Evolutionary conservation across 164 flowering plant species (phyloP).

Genomic region (Euptelea pleiosperma): DNA sequence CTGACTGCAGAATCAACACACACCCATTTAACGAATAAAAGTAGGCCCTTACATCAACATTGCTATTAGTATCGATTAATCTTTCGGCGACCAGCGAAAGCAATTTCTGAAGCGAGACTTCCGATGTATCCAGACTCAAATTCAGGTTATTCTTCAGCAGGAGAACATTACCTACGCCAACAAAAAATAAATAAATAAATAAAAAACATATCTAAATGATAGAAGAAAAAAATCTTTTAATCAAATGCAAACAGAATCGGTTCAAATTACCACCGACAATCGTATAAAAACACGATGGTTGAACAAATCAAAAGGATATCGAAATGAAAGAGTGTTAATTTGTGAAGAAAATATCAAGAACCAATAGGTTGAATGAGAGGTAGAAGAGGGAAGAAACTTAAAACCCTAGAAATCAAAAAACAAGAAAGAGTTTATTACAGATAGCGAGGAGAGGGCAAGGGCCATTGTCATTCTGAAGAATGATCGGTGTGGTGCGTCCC

Average conservation of each 20-base stretch:
- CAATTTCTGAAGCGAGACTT: conserved; percentile 81
- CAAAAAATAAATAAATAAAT: no score
- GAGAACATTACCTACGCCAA: conserved; percentile 72
- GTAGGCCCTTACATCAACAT: conserved; percentile 45
- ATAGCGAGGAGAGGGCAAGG: conserved; percentile 99
- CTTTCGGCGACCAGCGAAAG: conserved; percentile 83
- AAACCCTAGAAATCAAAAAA: conserved; percentile 26
- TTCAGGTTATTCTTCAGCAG: conserved; percentile 67
- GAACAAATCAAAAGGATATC: no score
- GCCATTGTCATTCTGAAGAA: conserved; percentile 96
- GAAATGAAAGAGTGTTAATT: neutral
- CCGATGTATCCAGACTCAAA: conserved; percentile 56
- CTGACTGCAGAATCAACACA: no score
- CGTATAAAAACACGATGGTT: no score
- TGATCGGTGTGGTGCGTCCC: conserved; percentile 72
- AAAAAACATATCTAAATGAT: no score
- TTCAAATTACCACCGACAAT: no score
- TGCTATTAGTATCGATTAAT: conserved; percentile 79
- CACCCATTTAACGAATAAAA: neutral
- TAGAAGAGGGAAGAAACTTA: neutral
- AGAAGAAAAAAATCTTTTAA: no score
- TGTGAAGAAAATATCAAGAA: neutral
- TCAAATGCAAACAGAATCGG: no score
- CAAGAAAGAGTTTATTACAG: conserved; percentile 43
- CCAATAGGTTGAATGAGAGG: neutral